Percentiles rank a stretch among this genome's conserved stretches.
Conservation (phyloP, 108 stramenopile species). For the Cyclotella baltica region DNA sequence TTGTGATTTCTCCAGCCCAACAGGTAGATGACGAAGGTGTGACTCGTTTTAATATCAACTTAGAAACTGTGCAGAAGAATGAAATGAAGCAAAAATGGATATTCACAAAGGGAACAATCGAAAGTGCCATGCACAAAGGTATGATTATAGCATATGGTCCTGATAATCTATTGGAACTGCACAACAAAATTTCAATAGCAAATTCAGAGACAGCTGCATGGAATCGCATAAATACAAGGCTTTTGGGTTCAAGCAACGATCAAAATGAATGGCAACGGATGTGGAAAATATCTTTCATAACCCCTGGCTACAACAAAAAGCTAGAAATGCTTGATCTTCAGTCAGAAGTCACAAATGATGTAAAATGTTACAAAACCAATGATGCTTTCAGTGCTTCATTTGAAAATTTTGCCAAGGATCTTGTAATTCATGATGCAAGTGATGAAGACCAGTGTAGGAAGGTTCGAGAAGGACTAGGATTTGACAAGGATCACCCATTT, state of each 20-base stretch:
- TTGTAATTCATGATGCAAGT: conserved; percentile 8
- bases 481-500: conserved; percentile 12
- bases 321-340: too few species aligned
- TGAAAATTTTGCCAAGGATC: conserved; percentile 10
- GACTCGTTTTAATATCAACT: too few species aligned
- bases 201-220: too few species aligned
- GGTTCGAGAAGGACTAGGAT: conserved; percentile 1
- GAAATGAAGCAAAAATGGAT: not conserved
- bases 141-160: not conserved
- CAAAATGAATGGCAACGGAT: not conserved
- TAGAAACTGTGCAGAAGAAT: too few species aligned
- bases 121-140: not conserved
- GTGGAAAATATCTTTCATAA: not conserved
- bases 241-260: too few species aligned
- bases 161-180: not conserved
- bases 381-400: conserved; percentile 10
- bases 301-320: not conserved
- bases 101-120: not conserved
- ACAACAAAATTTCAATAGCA: too few species aligned
- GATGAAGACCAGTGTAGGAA: conserved; percentile 9
- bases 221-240: too few species aligned
- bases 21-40: too few species aligned
- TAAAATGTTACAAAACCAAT: not conserved
- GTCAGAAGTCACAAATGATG: too few species aligned
- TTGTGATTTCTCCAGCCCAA: too few species aligned